These are phyloP conservation scores for Yamadazyma ubonensis DNA, from an alignment of 805 yeast species.

Conservation along the genomic window DNA sequence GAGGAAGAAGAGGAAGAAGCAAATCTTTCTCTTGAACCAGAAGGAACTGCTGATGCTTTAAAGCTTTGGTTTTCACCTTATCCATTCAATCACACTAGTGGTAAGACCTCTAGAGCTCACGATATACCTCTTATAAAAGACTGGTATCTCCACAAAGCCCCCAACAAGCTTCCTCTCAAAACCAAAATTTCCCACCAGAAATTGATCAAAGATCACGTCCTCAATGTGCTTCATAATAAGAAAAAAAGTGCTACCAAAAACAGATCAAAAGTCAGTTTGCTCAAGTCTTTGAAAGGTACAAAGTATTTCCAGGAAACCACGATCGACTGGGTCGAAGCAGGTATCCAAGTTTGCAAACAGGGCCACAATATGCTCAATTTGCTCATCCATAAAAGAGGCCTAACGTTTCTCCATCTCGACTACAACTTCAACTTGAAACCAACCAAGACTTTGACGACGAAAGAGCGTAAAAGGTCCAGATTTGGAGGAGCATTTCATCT, in stretches of 20 bases:
- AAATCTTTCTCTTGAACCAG: slow-evolving; percentile 31
- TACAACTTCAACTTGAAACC: slow-evolving; percentile 96
- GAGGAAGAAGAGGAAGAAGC: slow-evolving; percentile 7
- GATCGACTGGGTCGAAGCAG: slow-evolving; percentile 98
- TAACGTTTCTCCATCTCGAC: slow-evolving; percentile 90
- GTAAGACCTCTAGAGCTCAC: slow-evolving; percentile 74
- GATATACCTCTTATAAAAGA: slow-evolving; percentile 82
- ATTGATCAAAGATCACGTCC: slow-evolving; percentile 70
- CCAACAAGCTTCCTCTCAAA: slow-evolving; percentile 63
- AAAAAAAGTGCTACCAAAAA: slow-evolving; percentile 33
- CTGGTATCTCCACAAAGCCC: slow-evolving; percentile 76
- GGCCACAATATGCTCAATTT: slow-evolving; percentile 92
- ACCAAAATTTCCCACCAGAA: slow-evolving; percentile 87
- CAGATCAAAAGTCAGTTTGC: slow-evolving; percentile 53
- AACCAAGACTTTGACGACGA: slow-evolving; percentile 91
- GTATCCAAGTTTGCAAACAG: slow-evolving; percentile 87
- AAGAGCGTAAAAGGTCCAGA: slow-evolving; percentile 92
- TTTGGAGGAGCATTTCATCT: slow-evolving; percentile 96
- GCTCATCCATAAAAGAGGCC: slow-evolving; percentile 84
- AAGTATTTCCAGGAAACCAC: slow-evolving; percentile 89
- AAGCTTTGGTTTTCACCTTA: slow-evolving; percentile 76
- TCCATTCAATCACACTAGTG: slow-evolving; percentile 79
- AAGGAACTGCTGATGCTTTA: slow-evolving; percentile 52
- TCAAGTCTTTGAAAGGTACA: slow-evolving; percentile 69
- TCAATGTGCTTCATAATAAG: slow-evolving; percentile 62